phyloP scores from a whole-genome alignment of 176 grass and related monocot species.

The Tillandsia fasciculata region DNA sequence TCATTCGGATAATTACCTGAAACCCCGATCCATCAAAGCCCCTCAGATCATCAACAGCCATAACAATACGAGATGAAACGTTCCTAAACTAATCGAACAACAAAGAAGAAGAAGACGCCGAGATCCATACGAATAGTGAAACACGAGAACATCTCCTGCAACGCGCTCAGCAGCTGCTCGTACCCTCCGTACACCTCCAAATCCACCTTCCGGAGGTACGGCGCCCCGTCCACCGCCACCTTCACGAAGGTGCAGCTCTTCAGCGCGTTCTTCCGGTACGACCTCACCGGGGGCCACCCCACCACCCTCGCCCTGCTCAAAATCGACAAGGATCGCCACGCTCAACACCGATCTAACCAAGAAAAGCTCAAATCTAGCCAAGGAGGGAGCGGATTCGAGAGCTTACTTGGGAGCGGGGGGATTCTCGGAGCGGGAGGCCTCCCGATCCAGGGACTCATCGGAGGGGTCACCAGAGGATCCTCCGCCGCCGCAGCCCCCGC shows the following conservation, averaged over 20 bases:
- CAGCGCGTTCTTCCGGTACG: conserved; percentile 66
- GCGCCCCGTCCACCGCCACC: conserved; percentile 89
- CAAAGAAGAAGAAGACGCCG: no score
- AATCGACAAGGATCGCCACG: neutral
- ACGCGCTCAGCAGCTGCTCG: conserved; percentile 60
- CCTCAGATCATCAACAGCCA: no score
- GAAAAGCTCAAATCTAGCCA: neutral
- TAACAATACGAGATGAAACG: neutral
- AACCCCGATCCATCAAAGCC: neutral
- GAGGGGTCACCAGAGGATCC: conserved; percentile 5
- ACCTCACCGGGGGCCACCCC: conserved; percentile 95
- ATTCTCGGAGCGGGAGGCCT: conserved; percentile 22
- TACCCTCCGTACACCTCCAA: conserved; percentile 61
- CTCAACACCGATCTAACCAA: neutral
- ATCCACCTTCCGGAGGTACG: conserved; percentile 92
- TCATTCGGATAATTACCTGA: conserved; percentile 78
- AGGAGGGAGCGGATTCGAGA: no score
- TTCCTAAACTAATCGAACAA: neutral
- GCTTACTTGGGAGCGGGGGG: conserved; percentile 60
- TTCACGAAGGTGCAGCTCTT: conserved; percentile 69
- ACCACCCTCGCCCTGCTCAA: conserved; percentile 61
- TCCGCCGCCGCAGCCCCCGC: conserved; percentile 18
- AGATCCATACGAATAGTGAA: conserved; percentile 67
- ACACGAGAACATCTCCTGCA: conserved; percentile 95
- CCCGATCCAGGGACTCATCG: conserved; percentile 19